These are phyloP conservation scores for Lachancea quebecensis DNA, from an alignment of 805 yeast species.

Conservation along the genomic window DNA sequence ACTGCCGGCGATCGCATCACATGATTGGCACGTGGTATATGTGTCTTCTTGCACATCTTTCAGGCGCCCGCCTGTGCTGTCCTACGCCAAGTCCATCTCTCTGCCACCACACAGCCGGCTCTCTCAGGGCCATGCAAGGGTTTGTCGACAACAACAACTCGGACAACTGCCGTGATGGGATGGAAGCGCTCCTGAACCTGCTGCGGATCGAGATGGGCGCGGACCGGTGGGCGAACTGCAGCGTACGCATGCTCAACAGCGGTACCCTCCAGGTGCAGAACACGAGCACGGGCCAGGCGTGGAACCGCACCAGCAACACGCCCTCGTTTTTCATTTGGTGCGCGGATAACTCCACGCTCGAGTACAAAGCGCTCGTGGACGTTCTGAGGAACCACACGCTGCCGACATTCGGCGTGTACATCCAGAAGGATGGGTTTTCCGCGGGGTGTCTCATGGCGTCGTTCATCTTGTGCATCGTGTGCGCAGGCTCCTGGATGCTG, in stretches of 20 bases:
- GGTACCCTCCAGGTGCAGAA: conserved; percentile 1
- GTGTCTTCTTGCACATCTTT: neutral
- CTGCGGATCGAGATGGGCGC: conserved; percentile 1
- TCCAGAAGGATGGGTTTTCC: conserved; percentile 31
- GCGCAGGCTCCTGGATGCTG: conserved; percentile 67
- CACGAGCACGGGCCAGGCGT: neutral
- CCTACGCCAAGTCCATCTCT: too few species aligned
- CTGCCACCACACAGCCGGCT: too few species aligned
- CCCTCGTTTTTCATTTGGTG: conserved; percentile 20
- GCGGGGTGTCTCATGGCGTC: conserved; percentile 38
- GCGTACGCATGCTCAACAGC: conserved; percentile 3
- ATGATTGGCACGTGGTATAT: too few species aligned
- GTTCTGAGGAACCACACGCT: conserved; percentile 6
- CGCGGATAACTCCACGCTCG: conserved; percentile 3
- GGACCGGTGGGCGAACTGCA: conserved; percentile 6
- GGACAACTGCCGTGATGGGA: neutral
- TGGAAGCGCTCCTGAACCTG: neutral
- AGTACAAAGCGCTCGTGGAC: conserved; percentile 4
- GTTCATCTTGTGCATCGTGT: conserved; percentile 48
- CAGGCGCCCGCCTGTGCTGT: too few species aligned
- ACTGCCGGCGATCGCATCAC: too few species aligned
- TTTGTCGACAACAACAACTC: neutral
- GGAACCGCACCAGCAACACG: conserved; percentile 13
- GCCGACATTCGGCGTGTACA: conserved; percentile 4
- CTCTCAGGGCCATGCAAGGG: too few species aligned